Conservation (phyloP, 306 rosid genomes). For the Datisca glomerata region DNA sequence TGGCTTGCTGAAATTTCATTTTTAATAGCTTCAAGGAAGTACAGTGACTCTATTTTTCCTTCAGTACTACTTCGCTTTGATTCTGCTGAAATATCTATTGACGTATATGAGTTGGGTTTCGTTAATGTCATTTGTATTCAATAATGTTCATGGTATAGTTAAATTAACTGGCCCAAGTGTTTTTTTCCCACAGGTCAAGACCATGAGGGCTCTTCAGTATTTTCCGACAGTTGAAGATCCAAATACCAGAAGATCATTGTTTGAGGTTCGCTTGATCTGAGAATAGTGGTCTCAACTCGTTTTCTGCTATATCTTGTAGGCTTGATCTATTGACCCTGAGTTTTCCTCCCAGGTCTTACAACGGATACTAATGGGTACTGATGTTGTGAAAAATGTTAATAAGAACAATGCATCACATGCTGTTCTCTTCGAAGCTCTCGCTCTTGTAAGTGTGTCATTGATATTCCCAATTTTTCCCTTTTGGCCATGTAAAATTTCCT, state of each 20-base stretch:
- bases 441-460: slow-evolving; percentile 53
- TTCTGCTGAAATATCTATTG: no score
- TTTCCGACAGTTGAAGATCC: slow-evolving; percentile 96
- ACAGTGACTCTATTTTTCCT: no score
- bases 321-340: slow-evolving; percentile 16
- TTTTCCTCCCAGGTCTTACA: slow-evolving; percentile 76
- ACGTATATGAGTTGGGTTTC: no score
- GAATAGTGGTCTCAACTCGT: slow-evolving; percentile 1
- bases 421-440: slow-evolving; percentile 99
- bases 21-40: no score
- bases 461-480: not conserved
- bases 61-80: no score
- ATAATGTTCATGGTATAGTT: not conserved
- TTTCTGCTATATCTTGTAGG: not conserved
- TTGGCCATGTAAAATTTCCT: not conserved
- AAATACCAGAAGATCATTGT: slow-evolving; percentile 89
- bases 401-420: slow-evolving; percentile 99
- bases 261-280: slow-evolving; percentile 54
- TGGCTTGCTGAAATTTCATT: no score
- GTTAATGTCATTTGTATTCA: no score
- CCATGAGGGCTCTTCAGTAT: slow-evolving; percentile 98
- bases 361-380: slow-evolving; percentile 97
- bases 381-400: slow-evolving; percentile 98
- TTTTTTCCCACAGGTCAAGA: slow-evolving; percentile 59
- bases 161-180: not conserved